A percentile compares a stretch with the other conserved stretches of the same genome.
Conservation (phyloP, 2,329 filamentous ascomycete genomes). For the Lasiodiplodia sp. region DNA sequence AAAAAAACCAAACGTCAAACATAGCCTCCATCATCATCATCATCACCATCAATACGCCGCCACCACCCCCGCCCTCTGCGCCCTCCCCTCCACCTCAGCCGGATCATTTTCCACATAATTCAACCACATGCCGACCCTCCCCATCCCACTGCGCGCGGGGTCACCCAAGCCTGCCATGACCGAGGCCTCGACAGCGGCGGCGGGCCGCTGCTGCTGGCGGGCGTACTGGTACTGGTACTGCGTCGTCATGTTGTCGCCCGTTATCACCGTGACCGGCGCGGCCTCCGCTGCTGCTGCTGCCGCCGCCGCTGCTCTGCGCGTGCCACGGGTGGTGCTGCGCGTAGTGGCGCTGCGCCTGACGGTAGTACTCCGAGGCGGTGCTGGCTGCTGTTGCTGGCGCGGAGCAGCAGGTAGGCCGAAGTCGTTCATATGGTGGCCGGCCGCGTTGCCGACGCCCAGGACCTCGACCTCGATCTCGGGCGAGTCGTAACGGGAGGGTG, state of each 20-base stretch:
- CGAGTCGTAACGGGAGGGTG: slow-evolving; percentile 7
- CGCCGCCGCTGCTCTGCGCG: slow-evolving; percentile 22
- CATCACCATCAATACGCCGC: slow-evolving; percentile 8
- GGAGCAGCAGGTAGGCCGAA: slow-evolving; percentile 37
- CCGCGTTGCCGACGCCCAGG: slow-evolving; percentile 60
- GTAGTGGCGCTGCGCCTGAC: slow-evolving; percentile 33
- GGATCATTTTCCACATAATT: slow-evolving; percentile 45
- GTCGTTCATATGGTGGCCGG: slow-evolving; percentile 68
- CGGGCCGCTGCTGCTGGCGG: not conserved
- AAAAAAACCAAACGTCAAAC: not conserved
- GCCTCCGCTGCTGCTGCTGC: not conserved
- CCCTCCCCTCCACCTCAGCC: slow-evolving; percentile 41
- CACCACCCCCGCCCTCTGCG: slow-evolving; percentile 3
- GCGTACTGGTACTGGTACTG: not conserved
- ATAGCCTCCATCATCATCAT: not conserved
- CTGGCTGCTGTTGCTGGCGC: slow-evolving; percentile 37
- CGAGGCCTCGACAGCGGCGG: slow-evolving; percentile 36
- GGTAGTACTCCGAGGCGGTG: not conserved
- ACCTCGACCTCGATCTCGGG: slow-evolving; percentile 49
- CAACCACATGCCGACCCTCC: slow-evolving; percentile 49
- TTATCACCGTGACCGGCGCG: not conserved
- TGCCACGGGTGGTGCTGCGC: slow-evolving; percentile 32
- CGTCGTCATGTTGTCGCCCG: not conserved
- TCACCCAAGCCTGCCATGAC: slow-evolving; percentile 48
- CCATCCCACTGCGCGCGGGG: slow-evolving; percentile 39